Evolutionary conservation across 169 alveolate genomes (phyloP), one percentile per base, ranked within the genome.

Genomic region (Plasmodium gonderi): DNA sequence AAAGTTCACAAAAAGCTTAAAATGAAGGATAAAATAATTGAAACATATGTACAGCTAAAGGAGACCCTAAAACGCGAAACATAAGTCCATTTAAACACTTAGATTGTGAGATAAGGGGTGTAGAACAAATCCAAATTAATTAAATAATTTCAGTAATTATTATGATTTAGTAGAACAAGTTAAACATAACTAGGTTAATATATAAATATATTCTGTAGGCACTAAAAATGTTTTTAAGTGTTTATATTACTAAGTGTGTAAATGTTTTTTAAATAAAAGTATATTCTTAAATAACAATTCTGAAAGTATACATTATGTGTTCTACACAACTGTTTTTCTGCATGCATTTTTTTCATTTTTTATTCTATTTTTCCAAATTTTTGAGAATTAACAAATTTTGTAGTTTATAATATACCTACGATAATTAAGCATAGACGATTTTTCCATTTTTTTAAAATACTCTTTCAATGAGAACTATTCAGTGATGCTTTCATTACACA

Each of bases 71-170:
- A 60, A n/a, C 36, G 72, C 9, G 72, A 60, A 60, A 60, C 72
- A 23, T 5, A 60, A 36, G 26, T 7, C 33, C n/a, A 2, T 17
- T 54, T 20, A 54, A 17, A 60, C 72, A 60, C 36, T 60, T 60
- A 17, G 72, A 36, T 60, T 60, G 36, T 60, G 72, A 23, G 72
- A 60, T 60, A 60, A 60, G 38, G 72, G 72, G 72, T 60, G 72
- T 14, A 23, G 33, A 36, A 36, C n/a, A 29, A 60, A 23, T 20
- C 6, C 40, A 60, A 12, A 36, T 20, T 60, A n/a, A 20, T 60
- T 36, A 23, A 29, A 60, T 23, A 60, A 60, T 60, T 29, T 20
- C 72, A 60, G n/a, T 60, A 60, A 60, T 60, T 60, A 14, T 29
- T 60, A 17, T 7, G 17, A 23, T 60, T 20, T 60, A 20, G 72